Evolutionary conservation across 2,329 filamentous ascomycete species (phyloP).

Genomic region (Scedosporium aurantiacum): DNA sequence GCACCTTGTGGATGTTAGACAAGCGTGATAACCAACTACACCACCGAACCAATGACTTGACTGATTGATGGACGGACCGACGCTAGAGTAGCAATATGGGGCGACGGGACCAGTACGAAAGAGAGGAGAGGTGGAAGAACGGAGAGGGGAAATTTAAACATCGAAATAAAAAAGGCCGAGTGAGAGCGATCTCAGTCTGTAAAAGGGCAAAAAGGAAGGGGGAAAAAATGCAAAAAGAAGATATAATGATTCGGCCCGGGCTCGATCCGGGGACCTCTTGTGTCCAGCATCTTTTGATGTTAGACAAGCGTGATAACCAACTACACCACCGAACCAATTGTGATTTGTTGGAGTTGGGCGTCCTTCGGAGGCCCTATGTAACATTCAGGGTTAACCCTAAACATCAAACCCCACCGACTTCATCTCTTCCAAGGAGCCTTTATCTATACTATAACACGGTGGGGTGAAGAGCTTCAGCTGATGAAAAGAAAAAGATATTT

Average conservation of each 20-base stretch:
- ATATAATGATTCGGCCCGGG: not conserved
- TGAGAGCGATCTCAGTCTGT: too few relatives aligned
- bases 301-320: not conserved
- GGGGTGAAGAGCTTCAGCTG: too few relatives aligned
- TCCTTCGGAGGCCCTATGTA: too few relatives aligned
- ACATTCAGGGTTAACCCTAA: too few relatives aligned
- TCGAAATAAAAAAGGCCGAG: not conserved
- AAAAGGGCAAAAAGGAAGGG: not conserved
- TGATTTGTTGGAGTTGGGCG: too few relatives aligned
- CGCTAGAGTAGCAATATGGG: not conserved
- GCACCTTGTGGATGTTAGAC: not conserved
- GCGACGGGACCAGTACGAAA: not conserved
- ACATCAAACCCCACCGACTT: too few relatives aligned
- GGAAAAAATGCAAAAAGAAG: not conserved
- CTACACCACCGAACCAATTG: not conserved
- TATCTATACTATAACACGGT: too few relatives aligned
- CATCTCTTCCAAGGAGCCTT: too few relatives aligned
- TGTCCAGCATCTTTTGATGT: too few relatives aligned
- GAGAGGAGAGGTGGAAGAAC: not conserved
- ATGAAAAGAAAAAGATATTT: too few relatives aligned
- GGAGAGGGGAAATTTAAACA: not conserved
- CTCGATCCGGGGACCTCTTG: too few relatives aligned
- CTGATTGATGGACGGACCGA: not conserved
- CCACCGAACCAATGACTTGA: not conserved
- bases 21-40: slow-evolving; percentile 1